Percentiles rank a stretch among this genome's conserved stretches.
These are phyloP conservation scores for Saccharomyces hybrid DNA, from an alignment of 1,139 yeast genomes.

Conservation along the genomic window DNA sequence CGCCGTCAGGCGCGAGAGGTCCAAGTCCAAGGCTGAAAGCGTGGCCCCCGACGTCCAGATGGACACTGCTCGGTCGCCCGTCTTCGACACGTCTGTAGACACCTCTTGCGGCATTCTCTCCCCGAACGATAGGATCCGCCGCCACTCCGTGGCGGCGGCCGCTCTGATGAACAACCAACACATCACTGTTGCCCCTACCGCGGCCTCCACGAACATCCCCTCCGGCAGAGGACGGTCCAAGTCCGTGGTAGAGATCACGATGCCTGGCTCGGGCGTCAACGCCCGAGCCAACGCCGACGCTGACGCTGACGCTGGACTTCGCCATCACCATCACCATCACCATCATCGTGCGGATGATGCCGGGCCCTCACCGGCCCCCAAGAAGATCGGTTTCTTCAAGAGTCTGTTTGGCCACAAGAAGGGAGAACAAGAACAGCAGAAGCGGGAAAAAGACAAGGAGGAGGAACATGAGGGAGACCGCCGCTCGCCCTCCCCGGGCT, in stretches of 20 bases:
- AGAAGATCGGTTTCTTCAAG: conserved; percentile 32
- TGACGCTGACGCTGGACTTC: background rate
- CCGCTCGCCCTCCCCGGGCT: conserved; percentile 1
- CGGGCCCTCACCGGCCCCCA: conserved; percentile 9
- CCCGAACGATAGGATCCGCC: background rate
- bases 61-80: conserved; percentile 1
- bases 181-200: background rate
- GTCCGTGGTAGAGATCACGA: background rate
- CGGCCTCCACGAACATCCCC: background rate
- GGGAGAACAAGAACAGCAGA: conserved; percentile 2
- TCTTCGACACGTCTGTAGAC: background rate
- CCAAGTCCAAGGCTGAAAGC: background rate
- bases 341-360: conserved; percentile 7
- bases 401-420: conserved; percentile 34
- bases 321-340: background rate
- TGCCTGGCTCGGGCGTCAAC: background rate
- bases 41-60: background rate
- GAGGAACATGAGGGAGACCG: background rate
- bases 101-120: background rate
- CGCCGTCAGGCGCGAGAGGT: background rate
- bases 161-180: background rate
- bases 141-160: background rate
- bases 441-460: background rate
- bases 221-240: conserved; percentile 1
- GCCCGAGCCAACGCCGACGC: background rate